These are phyloP conservation scores for Neonectria coccinea DNA, from an alignment of 2,329 filamentous ascomycete species.

Conservation along the genomic window DNA sequence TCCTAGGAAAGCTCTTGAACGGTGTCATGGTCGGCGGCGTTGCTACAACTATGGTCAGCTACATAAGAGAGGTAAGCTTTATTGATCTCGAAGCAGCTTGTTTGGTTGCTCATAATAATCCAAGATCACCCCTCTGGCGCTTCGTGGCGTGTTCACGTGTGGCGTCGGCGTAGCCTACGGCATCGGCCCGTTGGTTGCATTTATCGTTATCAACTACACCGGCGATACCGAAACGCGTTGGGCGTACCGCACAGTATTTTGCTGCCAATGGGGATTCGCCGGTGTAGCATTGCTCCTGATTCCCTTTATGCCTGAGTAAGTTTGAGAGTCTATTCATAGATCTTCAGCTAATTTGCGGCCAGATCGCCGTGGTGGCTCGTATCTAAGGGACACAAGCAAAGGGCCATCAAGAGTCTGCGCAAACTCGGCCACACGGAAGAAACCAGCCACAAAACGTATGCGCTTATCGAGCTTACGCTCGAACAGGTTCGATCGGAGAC, in stretches of 20 bases:
- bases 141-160: constrained; percentile 31
- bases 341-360: neutral
- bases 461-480: constrained; percentile 26
- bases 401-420: constrained; percentile 10
- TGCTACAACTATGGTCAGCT: constrained; percentile 28
- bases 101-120: neutral
- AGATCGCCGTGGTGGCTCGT: constrained; percentile 33
- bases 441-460: constrained; percentile 17
- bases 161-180: constrained; percentile 27
- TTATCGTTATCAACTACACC: constrained; percentile 31
- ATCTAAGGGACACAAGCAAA: constrained; percentile 22
- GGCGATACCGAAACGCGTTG: constrained; percentile 19
- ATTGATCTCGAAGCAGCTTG: too few species aligned
- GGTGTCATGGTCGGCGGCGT: constrained; percentile 28
- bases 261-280: constrained; percentile 29
- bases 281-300: constrained; percentile 7
- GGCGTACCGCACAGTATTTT: constrained; percentile 32
- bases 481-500: constrained; percentile 22
- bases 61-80: constrained; percentile 28
- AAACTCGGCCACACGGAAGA: constrained; percentile 17
- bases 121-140: constrained; percentile 26
- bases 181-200: constrained; percentile 23
- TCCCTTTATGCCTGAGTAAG: constrained; percentile 32
- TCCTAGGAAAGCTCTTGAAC: constrained; percentile 27
- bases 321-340: neutral